Evolutionary conservation across 139 green algal genomes (phyloP).

Genomic region (Nannochloris sp.): DNA sequence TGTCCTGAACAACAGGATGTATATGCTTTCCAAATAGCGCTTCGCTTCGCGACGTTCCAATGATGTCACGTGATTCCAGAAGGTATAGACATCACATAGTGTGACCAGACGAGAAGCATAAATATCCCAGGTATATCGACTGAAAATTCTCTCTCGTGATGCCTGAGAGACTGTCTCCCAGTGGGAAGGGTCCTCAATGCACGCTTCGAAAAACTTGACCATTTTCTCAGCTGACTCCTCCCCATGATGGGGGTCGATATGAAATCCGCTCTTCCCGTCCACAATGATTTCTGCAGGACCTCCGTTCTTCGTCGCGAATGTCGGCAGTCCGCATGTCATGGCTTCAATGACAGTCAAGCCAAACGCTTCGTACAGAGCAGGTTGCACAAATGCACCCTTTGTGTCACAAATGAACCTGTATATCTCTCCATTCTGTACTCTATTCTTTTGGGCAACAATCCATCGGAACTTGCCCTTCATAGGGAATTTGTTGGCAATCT

Average conservation of each 20-base stretch:
- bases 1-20: slow-evolving; percentile 50
- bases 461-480: slow-evolving; percentile 53
- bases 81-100: slow-evolving; percentile 58
- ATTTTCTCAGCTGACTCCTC: slow-evolving; percentile 47
- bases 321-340: slow-evolving; percentile 67
- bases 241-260: slow-evolving; percentile 74
- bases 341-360: slow-evolving; percentile 75
- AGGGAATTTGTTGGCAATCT: slow-evolving; percentile 47
- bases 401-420: slow-evolving; percentile 66
- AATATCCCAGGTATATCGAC: slow-evolving; percentile 62
- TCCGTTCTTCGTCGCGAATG: slow-evolving; percentile 62
- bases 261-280: slow-evolving; percentile 62
- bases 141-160: slow-evolving; percentile 31
- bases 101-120: slow-evolving; percentile 69
- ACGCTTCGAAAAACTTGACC: slow-evolving; percentile 70
- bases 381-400: slow-evolving; percentile 68
- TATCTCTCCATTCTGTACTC: slow-evolving; percentile 60
- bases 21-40: slow-evolving; percentile 71
- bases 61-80: slow-evolving; percentile 52
- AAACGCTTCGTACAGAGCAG: slow-evolving; percentile 68
- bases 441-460: slow-evolving; percentile 62
- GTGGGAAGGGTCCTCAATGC: slow-evolving; percentile 20
- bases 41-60: slow-evolving; percentile 59
- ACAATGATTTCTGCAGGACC: slow-evolving; percentile 65
- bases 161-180: slow-evolving; percentile 45